Conservation (phyloP, 2,329 filamentous ascomycete genomes). For the Scedosporium boydii region DNA sequence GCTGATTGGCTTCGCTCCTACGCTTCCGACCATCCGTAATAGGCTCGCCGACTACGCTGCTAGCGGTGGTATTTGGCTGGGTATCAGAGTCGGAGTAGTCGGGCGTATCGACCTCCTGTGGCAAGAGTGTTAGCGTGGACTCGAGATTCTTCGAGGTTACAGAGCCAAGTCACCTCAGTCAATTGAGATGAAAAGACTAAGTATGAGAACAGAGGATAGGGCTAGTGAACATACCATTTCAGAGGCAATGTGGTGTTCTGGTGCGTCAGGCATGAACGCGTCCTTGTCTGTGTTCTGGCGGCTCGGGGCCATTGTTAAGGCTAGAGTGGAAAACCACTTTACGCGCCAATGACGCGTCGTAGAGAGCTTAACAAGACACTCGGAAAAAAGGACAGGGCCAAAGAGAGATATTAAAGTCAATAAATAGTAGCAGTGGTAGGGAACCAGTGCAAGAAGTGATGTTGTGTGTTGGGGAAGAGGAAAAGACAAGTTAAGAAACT, state of each 20-base stretch:
- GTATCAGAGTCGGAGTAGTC: conserved; percentile 60
- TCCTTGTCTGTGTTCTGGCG: conserved; percentile 46
- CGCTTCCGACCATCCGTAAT: conserved; percentile 70
- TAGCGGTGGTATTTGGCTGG: conserved; percentile 62
- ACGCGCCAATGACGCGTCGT: conserved; percentile 48
- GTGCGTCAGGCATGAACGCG: conserved; percentile 55
- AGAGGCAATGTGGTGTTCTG: conserved; percentile 34
- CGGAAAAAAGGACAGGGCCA: not conserved
- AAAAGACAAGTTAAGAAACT: not conserved
- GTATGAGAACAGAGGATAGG: not conserved
- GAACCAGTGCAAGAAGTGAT: not conserved
- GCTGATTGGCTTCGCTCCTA: conserved; percentile 76
- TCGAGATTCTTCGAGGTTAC: not conserved
- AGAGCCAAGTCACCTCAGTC: no score
- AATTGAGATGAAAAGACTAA: not conserved
- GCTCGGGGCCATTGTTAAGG: conserved; percentile 41
- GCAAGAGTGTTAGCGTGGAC: not conserved
- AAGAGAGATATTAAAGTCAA: not conserved
- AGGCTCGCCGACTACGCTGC: conserved; percentile 73
- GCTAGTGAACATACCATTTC: conserved; percentile 35
- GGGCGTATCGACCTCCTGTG: conserved; percentile 49
- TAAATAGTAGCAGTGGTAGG: not conserved
- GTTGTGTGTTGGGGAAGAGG: not conserved
- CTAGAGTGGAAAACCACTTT: conserved; percentile 29
- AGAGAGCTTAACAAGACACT: not conserved